phyloP scores from a whole-genome alignment of 345 rosid genomes.

The Euphorbia pulcherrima region DNA sequence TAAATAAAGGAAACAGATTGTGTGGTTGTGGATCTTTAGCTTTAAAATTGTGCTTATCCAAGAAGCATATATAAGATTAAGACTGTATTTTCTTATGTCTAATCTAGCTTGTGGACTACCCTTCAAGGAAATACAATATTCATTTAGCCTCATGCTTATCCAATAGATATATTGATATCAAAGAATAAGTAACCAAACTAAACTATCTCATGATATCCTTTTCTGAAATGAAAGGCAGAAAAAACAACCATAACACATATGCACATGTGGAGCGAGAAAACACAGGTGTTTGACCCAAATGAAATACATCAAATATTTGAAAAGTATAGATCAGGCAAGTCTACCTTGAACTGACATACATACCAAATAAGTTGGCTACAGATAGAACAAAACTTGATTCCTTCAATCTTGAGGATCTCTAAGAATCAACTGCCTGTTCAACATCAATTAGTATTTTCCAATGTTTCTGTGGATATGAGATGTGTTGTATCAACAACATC shows the following conservation, averaged over 20 bases:
- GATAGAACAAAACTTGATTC: not conserved
- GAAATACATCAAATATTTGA: not conserved
- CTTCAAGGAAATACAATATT: not conserved
- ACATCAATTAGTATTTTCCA: slow-evolving; percentile 1
- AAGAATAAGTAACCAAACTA: not conserved
- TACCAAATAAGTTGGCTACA: not conserved
- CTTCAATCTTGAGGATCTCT: slow-evolving; percentile 3
- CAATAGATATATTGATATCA: not conserved
- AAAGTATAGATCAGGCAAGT: not conserved
- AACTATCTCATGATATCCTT: not conserved
- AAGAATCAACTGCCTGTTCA: slow-evolving; percentile 13
- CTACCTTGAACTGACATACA: no score
- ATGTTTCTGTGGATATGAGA: slow-evolving; percentile 5
- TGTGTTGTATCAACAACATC: slow-evolving; percentile 27
- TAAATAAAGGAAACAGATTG: not conserved
- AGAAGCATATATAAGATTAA: not conserved
- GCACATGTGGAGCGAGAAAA: not conserved
- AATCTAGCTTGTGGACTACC: not conserved
- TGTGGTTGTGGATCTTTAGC: not conserved
- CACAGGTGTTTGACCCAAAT: not conserved
- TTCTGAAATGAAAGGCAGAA: not conserved
- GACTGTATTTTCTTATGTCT: not conserved
- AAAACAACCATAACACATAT: not conserved
- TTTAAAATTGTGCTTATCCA: not conserved
- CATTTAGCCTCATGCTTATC: not conserved